Conservation (phyloP, 371 early-diverging fungal species). For the Mucor mucedo region DNA sequence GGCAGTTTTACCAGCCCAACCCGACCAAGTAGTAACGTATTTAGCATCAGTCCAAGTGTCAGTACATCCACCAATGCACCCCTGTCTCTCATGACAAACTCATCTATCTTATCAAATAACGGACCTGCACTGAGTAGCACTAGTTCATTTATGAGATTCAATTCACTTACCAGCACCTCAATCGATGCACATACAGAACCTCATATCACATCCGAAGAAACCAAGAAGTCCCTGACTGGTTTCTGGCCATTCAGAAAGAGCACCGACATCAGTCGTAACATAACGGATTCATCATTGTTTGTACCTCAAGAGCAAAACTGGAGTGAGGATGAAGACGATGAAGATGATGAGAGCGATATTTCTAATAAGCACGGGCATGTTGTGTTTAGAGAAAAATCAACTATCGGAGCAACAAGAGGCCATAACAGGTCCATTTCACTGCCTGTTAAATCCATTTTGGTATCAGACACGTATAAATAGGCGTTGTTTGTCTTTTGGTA, state of each 20-base stretch:
- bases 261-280: constrained; percentile 7
- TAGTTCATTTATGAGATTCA: constrained; percentile 21
- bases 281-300: not conserved
- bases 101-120: constrained; percentile 1
- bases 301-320: constrained; percentile 4
- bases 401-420: not conserved
- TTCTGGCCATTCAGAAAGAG: constrained; percentile 37
- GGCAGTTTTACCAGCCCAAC: not conserved
- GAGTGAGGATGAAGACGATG: constrained; percentile 27
- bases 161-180: not conserved
- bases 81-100: not conserved
- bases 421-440: constrained; percentile 29
- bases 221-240: constrained; percentile 19
- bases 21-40: not conserved
- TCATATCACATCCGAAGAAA: constrained; percentile 16
- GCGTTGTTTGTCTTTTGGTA: too few species aligned
- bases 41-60: not conserved
- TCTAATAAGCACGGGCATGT: not conserved
- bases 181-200: not conserved
- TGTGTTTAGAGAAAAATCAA: not conserved
- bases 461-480: not conserved
- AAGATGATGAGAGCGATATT: constrained; percentile 19
- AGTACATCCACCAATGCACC: not conserved
- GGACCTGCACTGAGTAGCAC: constrained; percentile 8
- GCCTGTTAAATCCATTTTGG: constrained; percentile 16